phyloP scores from a whole-genome alignment of 1,284 basidiomycete species.

The Naganishia sp. region DNA sequence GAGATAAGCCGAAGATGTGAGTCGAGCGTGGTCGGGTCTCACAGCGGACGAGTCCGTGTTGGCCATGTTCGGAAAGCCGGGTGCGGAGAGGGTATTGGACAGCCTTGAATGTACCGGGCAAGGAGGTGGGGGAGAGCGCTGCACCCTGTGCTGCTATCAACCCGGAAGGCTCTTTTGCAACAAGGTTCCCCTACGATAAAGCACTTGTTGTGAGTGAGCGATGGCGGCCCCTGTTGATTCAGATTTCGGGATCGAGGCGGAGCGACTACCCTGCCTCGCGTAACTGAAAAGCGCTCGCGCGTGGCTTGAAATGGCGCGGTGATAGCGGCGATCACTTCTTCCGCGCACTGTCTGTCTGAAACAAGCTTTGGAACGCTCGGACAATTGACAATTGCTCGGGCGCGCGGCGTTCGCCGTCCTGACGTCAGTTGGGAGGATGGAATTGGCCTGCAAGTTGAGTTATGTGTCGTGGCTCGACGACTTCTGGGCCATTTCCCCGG shows the following conservation, averaged over 20 bases:
- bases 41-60: constrained; percentile 15
- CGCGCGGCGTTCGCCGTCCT: too few relatives aligned
- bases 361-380: too few relatives aligned
- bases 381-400: too few relatives aligned
- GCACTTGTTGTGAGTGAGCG: neutral
- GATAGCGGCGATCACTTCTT: neutral
- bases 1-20: constrained; percentile 30
- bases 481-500: too few relatives aligned
- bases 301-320: constrained; percentile 4
- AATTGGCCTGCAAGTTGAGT: neutral
- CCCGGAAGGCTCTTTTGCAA: too few relatives aligned
- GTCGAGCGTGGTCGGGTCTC: constrained; percentile 25
- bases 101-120: too few relatives aligned
- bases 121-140: too few relatives aligned
- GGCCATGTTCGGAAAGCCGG: constrained; percentile 18
- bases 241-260: constrained; percentile 21
- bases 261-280: constrained; percentile 28
- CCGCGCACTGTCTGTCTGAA: neutral
- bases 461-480: neutral
- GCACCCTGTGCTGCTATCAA: too few relatives aligned
- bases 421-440: too few relatives aligned
- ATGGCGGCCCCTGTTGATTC: constrained; percentile 1
- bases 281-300: constrained; percentile 15
- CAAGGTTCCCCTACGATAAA: neutral
- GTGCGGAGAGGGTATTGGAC: neutral